A percentile compares a stretch with the other conserved stretches of the same genome.
phyloP scores from a whole-genome alignment of 1,139 yeast genomes.

The Diutina sp. region DNA sequence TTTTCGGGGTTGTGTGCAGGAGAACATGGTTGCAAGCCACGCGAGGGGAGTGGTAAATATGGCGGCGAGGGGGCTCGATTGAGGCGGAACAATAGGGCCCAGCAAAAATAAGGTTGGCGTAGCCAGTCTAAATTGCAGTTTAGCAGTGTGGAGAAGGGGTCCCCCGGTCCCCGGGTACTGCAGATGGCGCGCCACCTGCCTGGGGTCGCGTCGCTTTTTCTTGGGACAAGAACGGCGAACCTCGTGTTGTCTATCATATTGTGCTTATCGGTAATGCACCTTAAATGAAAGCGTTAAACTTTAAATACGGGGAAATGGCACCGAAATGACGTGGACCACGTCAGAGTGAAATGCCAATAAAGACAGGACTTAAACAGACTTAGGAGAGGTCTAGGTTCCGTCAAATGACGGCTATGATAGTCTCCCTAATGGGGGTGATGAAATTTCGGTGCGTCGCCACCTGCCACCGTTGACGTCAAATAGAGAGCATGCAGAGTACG shows the following conservation, averaged over 20 bases:
- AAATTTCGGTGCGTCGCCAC: not conserved
- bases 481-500: not conserved
- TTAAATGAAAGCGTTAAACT: not conserved
- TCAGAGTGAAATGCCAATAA: not conserved
- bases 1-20: not conserved
- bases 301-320: not conserved
- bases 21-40: not conserved
- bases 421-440: not conserved
- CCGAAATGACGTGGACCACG: not conserved
- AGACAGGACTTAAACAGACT: too few relatives aligned
- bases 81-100: not conserved
- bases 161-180: too few relatives aligned
- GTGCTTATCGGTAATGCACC: not conserved
- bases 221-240: too few relatives aligned
- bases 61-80: not conserved
- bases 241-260: too few relatives aligned
- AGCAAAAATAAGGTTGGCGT: too few relatives aligned
- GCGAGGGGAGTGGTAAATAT: not conserved
- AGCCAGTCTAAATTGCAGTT: too few relatives aligned
- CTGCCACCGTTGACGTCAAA: not conserved
- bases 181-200: too few relatives aligned
- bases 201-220: not conserved
- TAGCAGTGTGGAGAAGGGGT: too few relatives aligned
- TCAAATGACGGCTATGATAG: too few relatives aligned
- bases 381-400: too few relatives aligned